These are phyloP conservation scores for grape (Vitis vinifera) DNA, from an alignment of 164 flowering plant genomes.

Conservation along the genomic window DNA sequence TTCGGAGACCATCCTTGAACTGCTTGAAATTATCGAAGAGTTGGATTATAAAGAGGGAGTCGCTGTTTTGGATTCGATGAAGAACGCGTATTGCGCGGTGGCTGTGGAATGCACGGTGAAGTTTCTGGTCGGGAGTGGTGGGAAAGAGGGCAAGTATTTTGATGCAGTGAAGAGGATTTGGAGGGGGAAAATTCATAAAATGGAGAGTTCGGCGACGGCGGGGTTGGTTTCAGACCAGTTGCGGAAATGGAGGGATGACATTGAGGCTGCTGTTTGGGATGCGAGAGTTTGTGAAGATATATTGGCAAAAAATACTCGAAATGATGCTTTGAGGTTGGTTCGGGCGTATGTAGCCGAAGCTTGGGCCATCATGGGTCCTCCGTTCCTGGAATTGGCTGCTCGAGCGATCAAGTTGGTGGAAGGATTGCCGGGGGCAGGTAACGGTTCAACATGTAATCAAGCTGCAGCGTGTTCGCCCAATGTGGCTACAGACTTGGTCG, in stretches of 20 bases:
- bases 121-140: slow-evolving; percentile 25
- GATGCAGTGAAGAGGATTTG: slow-evolving; percentile 56
- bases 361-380: slow-evolving; percentile 45
- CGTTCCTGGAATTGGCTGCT: slow-evolving; percentile 50
- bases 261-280: slow-evolving; percentile 53
- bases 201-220: slow-evolving; percentile 31
- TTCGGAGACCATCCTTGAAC: slow-evolving; percentile 45
- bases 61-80: slow-evolving; percentile 33
- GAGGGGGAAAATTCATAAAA: slow-evolving; percentile 37
- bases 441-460: not conserved
- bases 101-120: slow-evolving; percentile 55
- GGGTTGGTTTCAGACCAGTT: slow-evolving; percentile 39
- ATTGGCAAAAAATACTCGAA: slow-evolving; percentile 24
- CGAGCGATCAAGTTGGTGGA: not conserved
- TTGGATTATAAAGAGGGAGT: slow-evolving; percentile 25
- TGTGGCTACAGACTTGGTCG: not conserved
- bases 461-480: not conserved
- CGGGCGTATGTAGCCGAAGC: slow-evolving; percentile 47
- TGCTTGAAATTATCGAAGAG: slow-evolving; percentile 43
- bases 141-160: slow-evolving; percentile 25
- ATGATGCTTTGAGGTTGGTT: slow-evolving; percentile 37
- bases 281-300: slow-evolving; percentile 16
- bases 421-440: not conserved
- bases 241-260: slow-evolving; percentile 31
- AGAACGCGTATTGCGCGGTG: slow-evolving; percentile 52